Base-by-base conservation (phyloP, 371 early-diverging fungal species). In the Fennellomyces sp. region DNA sequence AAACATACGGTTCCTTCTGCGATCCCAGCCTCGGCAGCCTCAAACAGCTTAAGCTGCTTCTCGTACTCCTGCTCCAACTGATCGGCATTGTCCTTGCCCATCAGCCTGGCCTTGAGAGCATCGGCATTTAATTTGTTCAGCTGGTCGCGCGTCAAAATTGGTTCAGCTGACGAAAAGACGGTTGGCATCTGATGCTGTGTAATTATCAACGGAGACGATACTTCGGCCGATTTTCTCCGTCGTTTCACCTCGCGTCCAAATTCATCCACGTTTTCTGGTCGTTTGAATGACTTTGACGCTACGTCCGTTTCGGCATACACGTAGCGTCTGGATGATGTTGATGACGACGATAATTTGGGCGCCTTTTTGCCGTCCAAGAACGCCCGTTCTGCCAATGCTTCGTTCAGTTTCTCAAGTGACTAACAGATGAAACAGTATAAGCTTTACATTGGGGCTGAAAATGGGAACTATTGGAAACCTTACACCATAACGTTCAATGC, bases 81-180 rank as follows among this genome's bases (percentile, higher is more conserved):
- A 1, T 83, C 84, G 1, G 85, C 84, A 39, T 92, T 82, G 2
- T 83, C 82, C 2, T 77, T 58, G 1, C 87, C 88, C 82, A 88
- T 78, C 52, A 97, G 54, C 45, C 77, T 86, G 2, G 96, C 97
- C 51, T 92, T 90, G 28, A 97, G 68, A 7, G 91, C 80, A 45
- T 89, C 83, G 0, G 96, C 88, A n/a, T 90, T 85, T 50, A 97
- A 70, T 60, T 88, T 92, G 83, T 97, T 97, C 26, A 97, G 73
- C 58, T 96, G 88, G 41, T 88, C 88, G 19, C 73, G 77, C 0
- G 89, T 74, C 36, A 89, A 50, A 17, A 62, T 38, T 13, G 70
- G 64, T 12, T 58, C 60, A 0, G 52, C 45, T 23, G 58, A n/a
- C 15, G 63, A 52, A 38, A 68, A 60, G 13, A 66, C 45, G 15